A percentile compares a stretch with the other conserved stretches of the same genome.
Conservation (phyloP, 176 grass and related monocot species). For the Olyra latifolia region DNA sequence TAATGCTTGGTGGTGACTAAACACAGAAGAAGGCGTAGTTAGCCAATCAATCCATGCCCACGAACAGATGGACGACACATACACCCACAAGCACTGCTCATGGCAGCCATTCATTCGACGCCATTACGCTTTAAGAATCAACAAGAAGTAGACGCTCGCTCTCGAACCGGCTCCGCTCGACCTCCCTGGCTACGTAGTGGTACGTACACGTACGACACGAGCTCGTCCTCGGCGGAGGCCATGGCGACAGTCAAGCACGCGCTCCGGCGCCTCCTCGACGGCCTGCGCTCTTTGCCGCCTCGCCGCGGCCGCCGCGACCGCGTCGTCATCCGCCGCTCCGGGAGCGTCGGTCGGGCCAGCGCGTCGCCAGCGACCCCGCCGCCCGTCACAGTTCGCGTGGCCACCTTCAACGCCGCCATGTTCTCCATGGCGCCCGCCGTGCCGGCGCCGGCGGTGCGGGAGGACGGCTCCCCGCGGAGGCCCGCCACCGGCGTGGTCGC, state of each 20-base stretch:
- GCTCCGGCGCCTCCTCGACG: constrained; percentile 47
- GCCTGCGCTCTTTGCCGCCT: constrained; percentile 9
- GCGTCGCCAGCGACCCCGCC: not conserved
- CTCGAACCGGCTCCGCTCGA: no score
- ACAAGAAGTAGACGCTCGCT: no score
- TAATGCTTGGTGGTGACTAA: no score
- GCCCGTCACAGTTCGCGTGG: constrained; percentile 58
- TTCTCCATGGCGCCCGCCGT: constrained; percentile 94
- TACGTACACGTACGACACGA: no score
- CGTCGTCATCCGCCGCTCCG: constrained; percentile 41
- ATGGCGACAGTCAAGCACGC: not conserved
- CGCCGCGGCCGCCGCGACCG: constrained; percentile 43
- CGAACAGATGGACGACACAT: no score
- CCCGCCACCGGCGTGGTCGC: not conserved
- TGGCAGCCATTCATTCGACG: no score
- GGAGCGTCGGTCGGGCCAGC: not conserved
- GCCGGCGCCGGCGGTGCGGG: not conserved
- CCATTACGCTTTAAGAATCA: no score
- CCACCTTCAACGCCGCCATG: constrained; percentile 94
- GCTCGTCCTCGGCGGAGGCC: no score
- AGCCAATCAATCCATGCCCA: no score
- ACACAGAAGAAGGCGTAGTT: no score
- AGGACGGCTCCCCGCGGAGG: not conserved
- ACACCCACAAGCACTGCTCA: no score
- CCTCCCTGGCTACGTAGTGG: no score